Conservation (phyloP, 129 eudicot species). For the Rutidosis leptorrhynchoides region DNA sequence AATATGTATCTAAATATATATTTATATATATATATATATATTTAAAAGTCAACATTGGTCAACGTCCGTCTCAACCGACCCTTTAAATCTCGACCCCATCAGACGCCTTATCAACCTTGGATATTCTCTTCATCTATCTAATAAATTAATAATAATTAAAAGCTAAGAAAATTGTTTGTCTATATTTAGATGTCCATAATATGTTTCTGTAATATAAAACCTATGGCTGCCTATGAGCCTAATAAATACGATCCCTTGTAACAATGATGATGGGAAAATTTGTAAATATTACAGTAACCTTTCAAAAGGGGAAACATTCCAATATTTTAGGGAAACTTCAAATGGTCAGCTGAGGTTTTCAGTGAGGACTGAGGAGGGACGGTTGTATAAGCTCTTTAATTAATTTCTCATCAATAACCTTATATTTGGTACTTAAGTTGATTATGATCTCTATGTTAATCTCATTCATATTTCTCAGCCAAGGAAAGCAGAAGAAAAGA, state of each 20-base stretch:
- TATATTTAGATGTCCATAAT: background rate
- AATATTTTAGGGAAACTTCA: background rate
- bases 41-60: too few species aligned
- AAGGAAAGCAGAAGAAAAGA: slow-evolving; percentile 38
- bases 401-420: background rate
- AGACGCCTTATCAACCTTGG: too few species aligned
- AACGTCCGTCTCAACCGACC: too few species aligned
- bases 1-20: too few species aligned
- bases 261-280: background rate
- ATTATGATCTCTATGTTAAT: background rate
- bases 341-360: background rate
- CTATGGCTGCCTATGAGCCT: background rate
- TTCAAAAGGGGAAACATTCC: too few species aligned
- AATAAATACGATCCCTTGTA: background rate
- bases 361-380: background rate
- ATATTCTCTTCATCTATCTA: background rate
- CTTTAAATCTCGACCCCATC: too few species aligned
- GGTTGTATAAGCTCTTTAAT: too few species aligned
- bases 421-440: background rate
- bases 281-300: too few species aligned
- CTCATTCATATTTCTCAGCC: slow-evolving; percentile 22
- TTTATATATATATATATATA: too few species aligned
- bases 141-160: background rate
- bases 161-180: background rate
- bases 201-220: too few species aligned